Conservation (phyloP, 106 monocot genomes). For the Platanthera zijinensis region DNA sequence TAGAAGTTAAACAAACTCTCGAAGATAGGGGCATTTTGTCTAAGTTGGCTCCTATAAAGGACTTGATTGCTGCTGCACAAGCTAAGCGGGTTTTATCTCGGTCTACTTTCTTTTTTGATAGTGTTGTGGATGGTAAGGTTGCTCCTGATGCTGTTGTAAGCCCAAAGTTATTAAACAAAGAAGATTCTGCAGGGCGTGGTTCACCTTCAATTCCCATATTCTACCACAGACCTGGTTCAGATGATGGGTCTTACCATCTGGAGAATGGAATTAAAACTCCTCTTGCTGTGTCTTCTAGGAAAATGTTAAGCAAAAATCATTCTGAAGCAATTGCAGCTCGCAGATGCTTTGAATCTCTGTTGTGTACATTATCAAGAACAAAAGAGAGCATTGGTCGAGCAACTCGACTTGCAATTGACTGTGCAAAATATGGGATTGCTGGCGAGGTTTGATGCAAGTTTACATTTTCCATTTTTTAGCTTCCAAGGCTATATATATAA, state of each 20-base stretch:
- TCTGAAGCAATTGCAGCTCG: constrained; percentile 53
- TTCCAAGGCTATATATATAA: background rate
- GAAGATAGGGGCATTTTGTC: constrained; percentile 42
- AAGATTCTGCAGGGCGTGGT: constrained; percentile 31
- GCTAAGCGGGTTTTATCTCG: constrained; percentile 46
- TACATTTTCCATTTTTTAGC: background rate
- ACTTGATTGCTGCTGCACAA: constrained; percentile 73
- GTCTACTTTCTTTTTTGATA: constrained; percentile 43
- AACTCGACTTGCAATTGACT: constrained; percentile 85
- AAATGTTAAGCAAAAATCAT: constrained; percentile 24
- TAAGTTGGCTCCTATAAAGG: constrained; percentile 53
- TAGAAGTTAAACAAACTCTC: constrained; percentile 18
- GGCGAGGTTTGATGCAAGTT: constrained; percentile 49
- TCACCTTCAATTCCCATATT: constrained; percentile 30
- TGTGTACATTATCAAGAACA: constrained; percentile 74
- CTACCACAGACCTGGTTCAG: constrained; percentile 19
- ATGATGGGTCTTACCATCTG: constrained; percentile 30
- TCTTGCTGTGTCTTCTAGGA: constrained; percentile 13
- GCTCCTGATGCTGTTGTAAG: constrained; percentile 24
- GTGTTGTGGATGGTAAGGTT: constrained; percentile 24
- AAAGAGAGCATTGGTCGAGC: constrained; percentile 95
- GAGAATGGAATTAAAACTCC: constrained; percentile 33
- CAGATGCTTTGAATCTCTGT: constrained; percentile 62
- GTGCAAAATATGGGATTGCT: constrained; percentile 78
- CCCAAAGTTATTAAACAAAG: constrained; percentile 20